phyloP scores from a whole-genome alignment of 352 stramenopile genomes.

The Globisporangium splendens region DNA sequence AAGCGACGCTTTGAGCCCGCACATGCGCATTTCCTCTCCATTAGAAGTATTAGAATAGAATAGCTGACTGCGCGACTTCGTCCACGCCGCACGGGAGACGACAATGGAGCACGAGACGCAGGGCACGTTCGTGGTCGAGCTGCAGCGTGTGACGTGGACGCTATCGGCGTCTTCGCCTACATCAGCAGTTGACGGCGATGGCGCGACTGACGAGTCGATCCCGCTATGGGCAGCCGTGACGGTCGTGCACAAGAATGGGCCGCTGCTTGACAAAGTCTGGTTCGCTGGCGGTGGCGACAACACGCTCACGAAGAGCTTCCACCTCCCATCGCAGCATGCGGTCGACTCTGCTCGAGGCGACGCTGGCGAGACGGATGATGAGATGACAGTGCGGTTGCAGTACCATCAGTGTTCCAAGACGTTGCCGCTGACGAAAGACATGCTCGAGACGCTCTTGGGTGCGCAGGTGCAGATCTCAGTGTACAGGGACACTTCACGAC shows the following conservation, averaged over 20 bases:
- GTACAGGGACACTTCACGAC: slow-evolving; percentile 28
- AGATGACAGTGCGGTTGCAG: slow-evolving; percentile 11
- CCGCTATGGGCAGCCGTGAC: slow-evolving; percentile 43
- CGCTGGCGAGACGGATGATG: neutral
- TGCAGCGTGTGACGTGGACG: slow-evolving; percentile 29
- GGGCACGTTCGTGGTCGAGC: slow-evolving; percentile 37
- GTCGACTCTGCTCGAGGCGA: neutral
- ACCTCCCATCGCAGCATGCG: slow-evolving; percentile 10
- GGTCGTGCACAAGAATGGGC: slow-evolving; percentile 23
- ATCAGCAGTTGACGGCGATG: neutral
- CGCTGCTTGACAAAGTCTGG: slow-evolving; percentile 41
- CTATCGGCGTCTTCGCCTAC: neutral
- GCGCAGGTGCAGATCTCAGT: slow-evolving; percentile 39
- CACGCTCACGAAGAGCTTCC: slow-evolving; percentile 35
- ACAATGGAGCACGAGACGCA: slow-evolving; percentile 1
- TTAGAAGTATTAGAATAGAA: neutral
- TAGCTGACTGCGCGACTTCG: neutral
- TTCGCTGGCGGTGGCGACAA: slow-evolving; percentile 53
- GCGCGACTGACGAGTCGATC: neutral
- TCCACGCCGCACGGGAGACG: neutral
- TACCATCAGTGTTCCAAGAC: slow-evolving; percentile 54
- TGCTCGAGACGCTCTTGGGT: slow-evolving; percentile 35
- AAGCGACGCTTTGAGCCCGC: neutral
- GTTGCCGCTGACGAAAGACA: slow-evolving; percentile 26
- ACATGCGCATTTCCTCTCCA: neutral